These are phyloP conservation scores for Tympanopsis confertula DNA, from an alignment of 2,329 filamentous ascomycete genomes.

Conservation along the genomic window DNA sequence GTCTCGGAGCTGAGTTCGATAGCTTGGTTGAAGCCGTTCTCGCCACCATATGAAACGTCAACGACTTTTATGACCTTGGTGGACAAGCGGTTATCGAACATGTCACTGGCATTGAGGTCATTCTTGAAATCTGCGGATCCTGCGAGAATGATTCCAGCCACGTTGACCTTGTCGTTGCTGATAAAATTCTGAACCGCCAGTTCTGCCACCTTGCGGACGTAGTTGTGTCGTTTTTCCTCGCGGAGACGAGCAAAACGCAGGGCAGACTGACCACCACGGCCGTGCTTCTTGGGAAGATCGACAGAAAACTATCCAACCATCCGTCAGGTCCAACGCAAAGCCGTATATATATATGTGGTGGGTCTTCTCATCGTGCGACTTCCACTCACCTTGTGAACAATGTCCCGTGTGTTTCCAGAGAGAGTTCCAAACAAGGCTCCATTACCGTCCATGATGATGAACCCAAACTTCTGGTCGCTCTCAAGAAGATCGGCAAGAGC, in stretches of 20 bases:
- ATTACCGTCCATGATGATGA: conserved; percentile 99
- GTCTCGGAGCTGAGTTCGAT: conserved; percentile 94
- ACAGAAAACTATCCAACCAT: too few relatives aligned
- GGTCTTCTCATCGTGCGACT: too few relatives aligned
- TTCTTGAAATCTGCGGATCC: conserved; percentile 99
- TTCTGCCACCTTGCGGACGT: conserved; percentile 96
- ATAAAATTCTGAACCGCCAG: conserved; percentile 98
- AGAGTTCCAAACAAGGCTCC: conserved; percentile 93
- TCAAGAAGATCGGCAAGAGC: conserved; percentile 92
- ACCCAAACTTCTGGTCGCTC: conserved; percentile 97
- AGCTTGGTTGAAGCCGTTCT: conserved; percentile 99
- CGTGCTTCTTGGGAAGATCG: conserved; percentile 99
- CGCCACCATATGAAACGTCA: conserved; percentile 95
- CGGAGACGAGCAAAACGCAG: conserved; percentile 98
- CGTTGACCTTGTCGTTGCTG: conserved; percentile 95
- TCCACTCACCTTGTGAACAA: conserved; percentile 70
- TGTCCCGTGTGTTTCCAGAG: conserved; percentile 91
- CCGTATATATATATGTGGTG: too few relatives aligned
- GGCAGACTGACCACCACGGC: conserved; percentile 98
- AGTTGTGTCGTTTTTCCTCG: conserved; percentile 99
- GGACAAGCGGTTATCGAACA: conserved; percentile 87
- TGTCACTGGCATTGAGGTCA: conserved; percentile 90
- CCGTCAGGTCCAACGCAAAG: too few relatives aligned
- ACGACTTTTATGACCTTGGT: conserved; percentile 98
- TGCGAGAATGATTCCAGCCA: conserved; percentile 85